A percentile compares a stretch with the other conserved stretches of the same genome.
These are phyloP conservation scores for Quercus variabilis DNA, from an alignment of 306 rosid genomes.

Conservation along the genomic window DNA sequence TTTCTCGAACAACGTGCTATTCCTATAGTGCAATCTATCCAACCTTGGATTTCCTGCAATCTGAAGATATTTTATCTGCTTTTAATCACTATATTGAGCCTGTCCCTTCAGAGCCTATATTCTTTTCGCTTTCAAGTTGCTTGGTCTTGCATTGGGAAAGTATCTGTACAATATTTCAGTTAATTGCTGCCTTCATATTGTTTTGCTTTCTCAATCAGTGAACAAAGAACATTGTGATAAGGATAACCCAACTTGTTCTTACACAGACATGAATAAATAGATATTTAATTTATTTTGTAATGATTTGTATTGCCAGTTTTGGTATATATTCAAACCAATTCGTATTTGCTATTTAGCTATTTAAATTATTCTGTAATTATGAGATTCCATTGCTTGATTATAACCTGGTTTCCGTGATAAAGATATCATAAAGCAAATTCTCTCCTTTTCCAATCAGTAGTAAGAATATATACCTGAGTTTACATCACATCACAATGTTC, in stretches of 20 bases:
- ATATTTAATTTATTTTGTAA: neutral
- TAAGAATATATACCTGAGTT: neutral
- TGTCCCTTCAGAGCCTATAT: neutral
- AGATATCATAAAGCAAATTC: neutral
- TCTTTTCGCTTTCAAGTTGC: neutral
- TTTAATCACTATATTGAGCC: neutral
- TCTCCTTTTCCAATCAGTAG: neutral
- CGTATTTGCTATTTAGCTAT: neutral
- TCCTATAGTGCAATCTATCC: neutral
- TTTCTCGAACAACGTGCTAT: neutral
- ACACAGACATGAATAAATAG: neutral
- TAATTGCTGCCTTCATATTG: neutral
- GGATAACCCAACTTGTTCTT: neutral
- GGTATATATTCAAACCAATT: neutral
- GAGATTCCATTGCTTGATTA: neutral
- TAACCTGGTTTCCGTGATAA: neutral
- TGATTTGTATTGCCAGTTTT: neutral
- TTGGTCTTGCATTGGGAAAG: neutral
- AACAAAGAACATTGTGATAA: neutral
- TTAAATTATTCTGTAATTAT: neutral
- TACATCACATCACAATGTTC: neutral
- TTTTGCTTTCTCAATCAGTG: neutral
- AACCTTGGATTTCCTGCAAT: neutral
- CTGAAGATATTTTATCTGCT: neutral
- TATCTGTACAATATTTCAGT: neutral